Percentiles rank a stretch among this genome's conserved stretches.
Evolutionary conservation across 2,329 filamentous ascomycete species (phyloP).

Genomic region (Tolypocladium sp.): DNA sequence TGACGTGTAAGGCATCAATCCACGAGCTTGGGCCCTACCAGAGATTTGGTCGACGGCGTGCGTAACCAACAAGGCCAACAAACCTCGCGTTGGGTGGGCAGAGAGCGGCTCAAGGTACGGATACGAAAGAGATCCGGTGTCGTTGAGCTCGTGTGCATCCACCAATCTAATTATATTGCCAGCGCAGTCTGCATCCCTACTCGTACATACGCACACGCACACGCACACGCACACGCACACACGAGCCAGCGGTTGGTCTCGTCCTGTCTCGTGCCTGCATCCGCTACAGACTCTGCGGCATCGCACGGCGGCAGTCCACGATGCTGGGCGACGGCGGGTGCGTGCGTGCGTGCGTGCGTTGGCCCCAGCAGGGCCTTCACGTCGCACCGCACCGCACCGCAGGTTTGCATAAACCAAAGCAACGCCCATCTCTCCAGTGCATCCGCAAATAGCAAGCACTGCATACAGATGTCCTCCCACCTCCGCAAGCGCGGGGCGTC

Average conservation of each 20-base stretch:
- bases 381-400: neutral
- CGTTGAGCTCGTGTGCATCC: neutral
- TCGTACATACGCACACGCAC: no score
- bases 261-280: neutral
- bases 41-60: neutral
- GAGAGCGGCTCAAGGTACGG: neutral
- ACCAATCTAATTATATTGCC: neutral
- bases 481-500: neutral
- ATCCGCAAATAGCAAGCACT: no score
- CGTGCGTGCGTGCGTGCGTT: neutral
- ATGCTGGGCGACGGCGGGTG: neutral
- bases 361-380: neutral
- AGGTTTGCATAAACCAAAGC: neutral
- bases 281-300: neutral
- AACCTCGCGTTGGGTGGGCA: neutral
- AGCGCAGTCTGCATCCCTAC: no score
- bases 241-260: neutral
- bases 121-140: neutral
- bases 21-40: neutral
- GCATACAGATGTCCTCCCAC: no score
- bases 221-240: no score
- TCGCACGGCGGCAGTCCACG: neutral
- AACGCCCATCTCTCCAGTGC: neutral
- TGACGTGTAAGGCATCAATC: neutral
- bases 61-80: neutral